These are phyloP conservation scores for Ceratocystis cacaofunesta DNA, from an alignment of 2,329 filamentous ascomycete species.

Conservation along the genomic window DNA sequence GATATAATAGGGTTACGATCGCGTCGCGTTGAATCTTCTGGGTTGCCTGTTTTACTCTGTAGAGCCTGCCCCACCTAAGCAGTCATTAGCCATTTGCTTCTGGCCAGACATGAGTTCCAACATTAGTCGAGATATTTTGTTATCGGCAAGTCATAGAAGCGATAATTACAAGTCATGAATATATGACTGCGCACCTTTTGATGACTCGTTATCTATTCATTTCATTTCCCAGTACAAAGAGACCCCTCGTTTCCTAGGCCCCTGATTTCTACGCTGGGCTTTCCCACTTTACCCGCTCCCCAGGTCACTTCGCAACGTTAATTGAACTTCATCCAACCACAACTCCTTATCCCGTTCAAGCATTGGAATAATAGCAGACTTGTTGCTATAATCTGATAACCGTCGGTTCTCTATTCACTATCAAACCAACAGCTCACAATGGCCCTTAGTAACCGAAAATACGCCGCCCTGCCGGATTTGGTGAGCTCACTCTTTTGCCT, in stretches of 20 bases:
- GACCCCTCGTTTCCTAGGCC: background rate
- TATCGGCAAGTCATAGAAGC: background rate
- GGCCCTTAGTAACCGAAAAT: constrained; percentile 68
- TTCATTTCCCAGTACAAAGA: background rate
- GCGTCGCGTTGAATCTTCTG: background rate
- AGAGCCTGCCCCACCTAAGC: background rate
- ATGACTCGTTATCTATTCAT: background rate
- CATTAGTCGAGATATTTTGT: background rate
- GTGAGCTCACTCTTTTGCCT: constrained; percentile 31
- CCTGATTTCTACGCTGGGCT: background rate
- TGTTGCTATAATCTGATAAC: background rate
- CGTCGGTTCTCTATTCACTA: background rate
- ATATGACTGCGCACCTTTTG: background rate
- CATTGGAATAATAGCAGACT: background rate
- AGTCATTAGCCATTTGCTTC: background rate
- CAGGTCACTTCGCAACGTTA: background rate
- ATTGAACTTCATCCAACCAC: background rate
- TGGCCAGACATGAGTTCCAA: background rate
- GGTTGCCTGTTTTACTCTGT: background rate
- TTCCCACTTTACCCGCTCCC: background rate
- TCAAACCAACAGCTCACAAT: constrained; percentile 28
- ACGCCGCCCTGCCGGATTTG: constrained; percentile 65
- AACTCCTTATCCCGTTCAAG: background rate
- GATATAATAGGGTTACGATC: background rate
- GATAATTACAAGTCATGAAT: background rate